These are phyloP conservation scores for Rosa multiflora DNA, from an alignment of 306 rosid species.

Conservation along the genomic window DNA sequence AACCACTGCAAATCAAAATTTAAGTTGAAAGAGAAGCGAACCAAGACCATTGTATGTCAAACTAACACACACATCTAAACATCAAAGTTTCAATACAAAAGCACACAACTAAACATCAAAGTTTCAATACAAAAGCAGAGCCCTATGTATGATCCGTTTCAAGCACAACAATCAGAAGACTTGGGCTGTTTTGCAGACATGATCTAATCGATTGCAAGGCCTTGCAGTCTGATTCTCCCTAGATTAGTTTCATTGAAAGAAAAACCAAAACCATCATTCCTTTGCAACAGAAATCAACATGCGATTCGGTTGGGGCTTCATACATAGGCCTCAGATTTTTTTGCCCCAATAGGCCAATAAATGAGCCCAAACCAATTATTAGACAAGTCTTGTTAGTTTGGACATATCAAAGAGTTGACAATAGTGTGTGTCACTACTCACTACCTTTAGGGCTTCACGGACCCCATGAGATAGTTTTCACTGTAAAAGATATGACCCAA, in stretches of 20 bases:
- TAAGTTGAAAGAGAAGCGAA: neutral
- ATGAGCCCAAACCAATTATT: neutral
- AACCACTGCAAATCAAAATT: neutral
- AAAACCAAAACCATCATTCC: neutral
- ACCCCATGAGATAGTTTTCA: constrained; percentile 1
- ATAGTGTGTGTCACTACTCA: neutral
- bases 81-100: too few species aligned
- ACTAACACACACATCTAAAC: neutral
- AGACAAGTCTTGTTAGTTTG: neutral
- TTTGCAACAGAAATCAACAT: neutral
- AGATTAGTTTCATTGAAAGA: neutral
- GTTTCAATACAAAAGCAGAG: neutral
- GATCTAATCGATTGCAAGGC: neutral
- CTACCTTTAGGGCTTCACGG: neutral
- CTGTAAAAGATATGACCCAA: neutral
- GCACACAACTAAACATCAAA: neutral
- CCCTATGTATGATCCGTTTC: neutral
- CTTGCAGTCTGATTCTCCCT: neutral
- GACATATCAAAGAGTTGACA: too few species aligned
- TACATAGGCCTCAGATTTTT: neutral
- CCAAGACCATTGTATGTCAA: neutral
- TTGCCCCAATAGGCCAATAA: neutral
- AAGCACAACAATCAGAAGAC: neutral
- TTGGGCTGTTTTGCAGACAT: neutral
- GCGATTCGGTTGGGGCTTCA: neutral